A percentile compares a stretch with the other conserved stretches of the same genome.
phyloP scores from a whole-genome alignment of 148 eudicot species.

The Silene conica region DNA sequence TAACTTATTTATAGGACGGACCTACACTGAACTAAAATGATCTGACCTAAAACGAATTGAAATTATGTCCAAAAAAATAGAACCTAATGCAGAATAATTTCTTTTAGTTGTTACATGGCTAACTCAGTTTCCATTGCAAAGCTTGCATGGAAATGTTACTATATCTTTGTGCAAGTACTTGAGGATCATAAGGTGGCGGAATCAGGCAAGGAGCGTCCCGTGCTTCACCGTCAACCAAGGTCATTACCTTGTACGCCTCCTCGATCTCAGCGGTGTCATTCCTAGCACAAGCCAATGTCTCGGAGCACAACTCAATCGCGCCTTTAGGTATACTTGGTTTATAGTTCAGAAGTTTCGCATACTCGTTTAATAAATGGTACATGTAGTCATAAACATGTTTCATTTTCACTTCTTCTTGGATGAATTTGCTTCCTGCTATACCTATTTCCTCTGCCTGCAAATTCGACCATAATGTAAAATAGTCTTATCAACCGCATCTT shows the following conservation, averaged over 20 bases:
- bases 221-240: neutral
- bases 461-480: too few relatives aligned
- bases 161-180: neutral
- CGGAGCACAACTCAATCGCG: conserved; percentile 44
- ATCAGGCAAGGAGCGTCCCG: conserved; percentile 1
- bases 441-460: conserved; percentile 43
- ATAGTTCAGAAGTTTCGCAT: conserved; percentile 41
- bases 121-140: neutral
- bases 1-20: too few relatives aligned
- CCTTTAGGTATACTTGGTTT: conserved; percentile 37
- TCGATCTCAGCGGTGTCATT: neutral
- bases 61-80: too few relatives aligned
- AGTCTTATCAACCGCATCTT: neutral
- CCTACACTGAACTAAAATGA: too few relatives aligned
- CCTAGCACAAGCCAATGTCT: conserved; percentile 25
- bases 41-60: too few relatives aligned
- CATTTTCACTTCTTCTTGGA: conserved; percentile 40
- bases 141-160: neutral
- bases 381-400: conserved; percentile 48
- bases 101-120: neutral
- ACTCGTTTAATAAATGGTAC: conserved; percentile 43
- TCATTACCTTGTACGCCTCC: conserved; percentile 6
- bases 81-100: too few relatives aligned
- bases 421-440: conserved; percentile 35
- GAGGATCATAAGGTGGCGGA: neutral